These are phyloP conservation scores for Rhizopus stolonifer DNA, from an alignment of 371 early-diverging fungal species.

Conservation along the genomic window DNA sequence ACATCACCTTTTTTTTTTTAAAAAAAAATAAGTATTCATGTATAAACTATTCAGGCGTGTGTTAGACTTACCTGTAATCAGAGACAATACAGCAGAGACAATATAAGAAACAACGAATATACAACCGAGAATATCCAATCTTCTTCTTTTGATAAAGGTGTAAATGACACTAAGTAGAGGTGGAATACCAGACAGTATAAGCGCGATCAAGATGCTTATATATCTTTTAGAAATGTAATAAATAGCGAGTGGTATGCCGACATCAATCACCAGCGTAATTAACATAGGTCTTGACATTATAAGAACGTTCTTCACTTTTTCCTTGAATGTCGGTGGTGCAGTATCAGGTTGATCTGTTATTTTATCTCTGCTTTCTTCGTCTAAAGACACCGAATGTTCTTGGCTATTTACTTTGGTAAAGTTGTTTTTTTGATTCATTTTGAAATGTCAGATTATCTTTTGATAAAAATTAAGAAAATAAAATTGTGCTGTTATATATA, in stretches of 20 bases:
- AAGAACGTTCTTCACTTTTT: constrained; percentile 2
- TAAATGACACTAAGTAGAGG: constrained; percentile 35
- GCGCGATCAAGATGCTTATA: constrained; percentile 30
- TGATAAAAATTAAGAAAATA: background rate
- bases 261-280: constrained; percentile 25
- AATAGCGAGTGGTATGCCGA: constrained; percentile 37
- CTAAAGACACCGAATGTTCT: background rate
- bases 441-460: background rate
- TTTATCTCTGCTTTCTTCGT: background rate
- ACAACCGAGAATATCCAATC: constrained; percentile 43
- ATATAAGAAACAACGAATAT: constrained; percentile 43
- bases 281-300: constrained; percentile 4
- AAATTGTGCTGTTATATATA: background rate
- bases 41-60: background rate
- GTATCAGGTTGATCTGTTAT: background rate
- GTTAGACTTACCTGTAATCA: constrained; percentile 29
- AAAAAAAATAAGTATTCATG: background rate
- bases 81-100: constrained; percentile 40
- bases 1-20: constrained; percentile 29
- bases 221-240: constrained; percentile 37
- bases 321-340: constrained; percentile 3
- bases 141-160: constrained; percentile 20
- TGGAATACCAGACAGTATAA: constrained; percentile 54
- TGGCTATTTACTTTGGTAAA: background rate
- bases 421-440: background rate